phyloP scores from a whole-genome alignment of 257 asterid species.

The Fraxinus excelsior region DNA sequence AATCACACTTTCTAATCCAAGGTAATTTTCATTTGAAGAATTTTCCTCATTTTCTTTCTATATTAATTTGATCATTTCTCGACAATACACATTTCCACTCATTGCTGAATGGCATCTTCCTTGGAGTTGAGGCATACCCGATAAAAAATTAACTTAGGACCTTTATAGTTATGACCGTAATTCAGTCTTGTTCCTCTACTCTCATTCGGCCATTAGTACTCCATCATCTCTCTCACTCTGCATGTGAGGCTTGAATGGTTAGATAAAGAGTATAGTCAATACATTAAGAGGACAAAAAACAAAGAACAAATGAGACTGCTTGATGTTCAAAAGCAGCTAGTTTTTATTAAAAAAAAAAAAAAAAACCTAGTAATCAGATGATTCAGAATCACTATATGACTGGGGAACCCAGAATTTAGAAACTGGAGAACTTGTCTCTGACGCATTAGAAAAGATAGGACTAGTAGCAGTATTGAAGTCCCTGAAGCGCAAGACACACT shows the following conservation, averaged over 20 bases:
- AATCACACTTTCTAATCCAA: background rate
- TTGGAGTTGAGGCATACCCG: too few species aligned
- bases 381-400: constrained; percentile 39
- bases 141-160: background rate
- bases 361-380: constrained; percentile 17
- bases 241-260: background rate
- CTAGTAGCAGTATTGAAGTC: constrained; percentile 51
- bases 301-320: background rate
- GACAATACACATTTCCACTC: background rate
- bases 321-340: background rate
- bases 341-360: background rate
- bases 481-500: constrained; percentile 27
- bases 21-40: constrained; percentile 7
- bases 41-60: background rate
- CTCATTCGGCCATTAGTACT: background rate
- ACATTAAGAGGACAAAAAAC: too few species aligned
- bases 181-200: background rate
- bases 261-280: background rate
- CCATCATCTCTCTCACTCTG: background rate
- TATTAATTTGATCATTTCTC: too few species aligned
- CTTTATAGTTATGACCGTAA: background rate
- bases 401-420: constrained; percentile 63
- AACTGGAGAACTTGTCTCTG: constrained; percentile 26
- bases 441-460: constrained; percentile 20
- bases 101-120: too few species aligned